Conservation (phyloP, 192 early-diverging fungal species). For the Cladochytrium replicatum region DNA sequence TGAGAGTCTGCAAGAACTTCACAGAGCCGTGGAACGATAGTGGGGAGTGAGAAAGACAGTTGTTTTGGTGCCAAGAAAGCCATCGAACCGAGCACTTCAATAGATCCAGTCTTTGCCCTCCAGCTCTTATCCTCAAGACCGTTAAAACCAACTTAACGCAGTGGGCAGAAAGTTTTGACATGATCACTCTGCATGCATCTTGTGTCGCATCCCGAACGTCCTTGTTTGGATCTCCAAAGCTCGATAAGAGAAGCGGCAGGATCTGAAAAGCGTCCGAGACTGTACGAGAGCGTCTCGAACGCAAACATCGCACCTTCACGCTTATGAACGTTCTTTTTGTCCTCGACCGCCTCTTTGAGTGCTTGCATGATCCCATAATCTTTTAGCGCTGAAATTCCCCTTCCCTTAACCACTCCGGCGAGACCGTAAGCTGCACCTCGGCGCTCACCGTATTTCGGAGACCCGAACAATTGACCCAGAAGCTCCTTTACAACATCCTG, state of each 20-base stretch:
- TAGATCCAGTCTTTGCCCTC: slow-evolving; percentile 94
- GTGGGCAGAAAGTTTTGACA: slow-evolving; percentile 89
- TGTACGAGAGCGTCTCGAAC: slow-evolving; percentile 76
- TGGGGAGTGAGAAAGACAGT: slow-evolving; percentile 78
- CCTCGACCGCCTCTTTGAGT: slow-evolving; percentile 72
- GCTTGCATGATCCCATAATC: slow-evolving; percentile 68
- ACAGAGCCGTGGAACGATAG: slow-evolving; percentile 82
- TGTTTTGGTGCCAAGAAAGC: slow-evolving; percentile 94
- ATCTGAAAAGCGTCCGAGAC: slow-evolving; percentile 87
- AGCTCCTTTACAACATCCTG: slow-evolving; percentile 53
- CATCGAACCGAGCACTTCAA: slow-evolving; percentile 92
- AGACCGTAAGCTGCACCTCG: slow-evolving; percentile 93
- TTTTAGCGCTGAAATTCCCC: slow-evolving; percentile 79
- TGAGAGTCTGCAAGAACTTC: slow-evolving; percentile 92
- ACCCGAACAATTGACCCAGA: slow-evolving; percentile 57
- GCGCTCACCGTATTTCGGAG: slow-evolving; percentile 72
- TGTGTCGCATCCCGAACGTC: slow-evolving; percentile 86
- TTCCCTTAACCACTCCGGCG: slow-evolving; percentile 86
- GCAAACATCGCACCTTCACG: slow-evolving; percentile 93
- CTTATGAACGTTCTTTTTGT: slow-evolving; percentile 59
- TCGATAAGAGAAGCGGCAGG: slow-evolving; percentile 72
- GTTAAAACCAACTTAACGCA: slow-evolving; percentile 90
- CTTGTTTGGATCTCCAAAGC: slow-evolving; percentile 73
- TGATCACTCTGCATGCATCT: slow-evolving; percentile 83
- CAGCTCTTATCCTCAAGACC: slow-evolving; percentile 86